Evolutionary conservation across 75 land plant species (phyloP).

Genomic region (Cryptomeria japonica): DNA sequence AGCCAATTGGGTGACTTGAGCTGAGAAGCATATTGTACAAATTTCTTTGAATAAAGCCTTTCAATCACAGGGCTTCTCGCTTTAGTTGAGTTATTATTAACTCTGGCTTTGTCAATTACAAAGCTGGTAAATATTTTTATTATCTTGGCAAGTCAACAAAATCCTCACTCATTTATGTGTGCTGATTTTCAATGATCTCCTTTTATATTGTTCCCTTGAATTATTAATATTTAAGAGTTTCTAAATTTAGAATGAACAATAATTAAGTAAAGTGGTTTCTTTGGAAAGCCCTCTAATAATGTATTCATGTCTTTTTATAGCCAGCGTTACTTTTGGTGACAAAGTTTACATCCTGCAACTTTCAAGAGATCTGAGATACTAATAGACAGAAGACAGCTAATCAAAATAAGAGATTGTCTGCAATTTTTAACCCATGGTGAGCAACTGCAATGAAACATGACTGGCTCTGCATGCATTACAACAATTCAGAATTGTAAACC

Average conservation of each 20-base stretch:
- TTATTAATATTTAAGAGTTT: background rate
- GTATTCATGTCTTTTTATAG: background rate
- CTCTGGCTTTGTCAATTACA: slow-evolving; percentile 3
- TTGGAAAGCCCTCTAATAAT: background rate
- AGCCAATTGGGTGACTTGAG: slow-evolving; percentile 32
- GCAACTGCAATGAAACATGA: background rate
- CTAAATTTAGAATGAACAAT: background rate
- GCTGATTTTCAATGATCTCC: background rate
- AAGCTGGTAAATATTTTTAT: background rate
- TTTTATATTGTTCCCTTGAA: background rate
- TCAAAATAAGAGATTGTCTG: background rate
- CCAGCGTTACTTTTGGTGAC: background rate
- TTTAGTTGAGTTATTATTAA: background rate
- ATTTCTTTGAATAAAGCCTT: background rate
- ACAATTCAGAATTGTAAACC: background rate
- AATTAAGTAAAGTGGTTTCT: background rate
- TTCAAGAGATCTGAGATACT: background rate
- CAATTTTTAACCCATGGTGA: background rate
- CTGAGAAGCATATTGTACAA: background rate
- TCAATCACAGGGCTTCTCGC: slow-evolving; percentile 1
- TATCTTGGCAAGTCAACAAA: background rate
- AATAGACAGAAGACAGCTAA: background rate
- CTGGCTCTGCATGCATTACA: background rate
- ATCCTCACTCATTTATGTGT: background rate
- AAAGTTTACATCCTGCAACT: background rate